A percentile compares a stretch with the other conserved stretches of the same genome.
Conservation (phyloP, 2,329 filamentous ascomycete genomes). For the Colletotrichum sp. region DNA sequence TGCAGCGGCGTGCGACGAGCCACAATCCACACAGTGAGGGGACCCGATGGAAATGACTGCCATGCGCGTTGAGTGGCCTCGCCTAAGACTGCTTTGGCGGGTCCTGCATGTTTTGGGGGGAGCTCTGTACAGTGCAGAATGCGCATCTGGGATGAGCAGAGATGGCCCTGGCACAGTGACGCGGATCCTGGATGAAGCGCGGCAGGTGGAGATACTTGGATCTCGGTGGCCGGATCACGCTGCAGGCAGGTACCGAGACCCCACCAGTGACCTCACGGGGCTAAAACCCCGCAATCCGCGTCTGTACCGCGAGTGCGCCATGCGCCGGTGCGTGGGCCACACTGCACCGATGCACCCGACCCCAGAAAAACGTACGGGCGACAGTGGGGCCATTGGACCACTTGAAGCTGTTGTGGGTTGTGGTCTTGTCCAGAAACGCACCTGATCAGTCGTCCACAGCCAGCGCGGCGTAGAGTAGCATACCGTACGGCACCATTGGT, state of each 20-base stretch:
- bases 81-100: background rate
- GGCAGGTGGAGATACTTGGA: slow-evolving; percentile 8
- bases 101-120: background rate
- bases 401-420: slow-evolving; percentile 21
- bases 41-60: background rate
- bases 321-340: slow-evolving; percentile 9
- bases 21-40: background rate
- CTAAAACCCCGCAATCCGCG: slow-evolving; percentile 30
- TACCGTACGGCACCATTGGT: too few species aligned
- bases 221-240: background rate
- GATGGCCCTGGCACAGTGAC: background rate
- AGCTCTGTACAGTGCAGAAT: background rate
- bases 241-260: slow-evolving; percentile 18
- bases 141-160: background rate
- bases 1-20: background rate
- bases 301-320: background rate
- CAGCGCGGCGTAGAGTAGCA: background rate
- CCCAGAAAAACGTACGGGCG: slow-evolving; percentile 27
- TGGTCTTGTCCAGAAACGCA: slow-evolving; percentile 20
- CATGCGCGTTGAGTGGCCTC: background rate
- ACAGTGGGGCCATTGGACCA: slow-evolving; percentile 21
- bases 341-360: slow-evolving; percentile 26
- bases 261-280: slow-evolving; percentile 20
- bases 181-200: background rate
- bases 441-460: slow-evolving; percentile 13